Evolutionary conservation across 768 basidiomycete genomes (phyloP), one percentile per base, ranked within the genome.

Genomic region (Rhodotorula paludigena): DNA sequence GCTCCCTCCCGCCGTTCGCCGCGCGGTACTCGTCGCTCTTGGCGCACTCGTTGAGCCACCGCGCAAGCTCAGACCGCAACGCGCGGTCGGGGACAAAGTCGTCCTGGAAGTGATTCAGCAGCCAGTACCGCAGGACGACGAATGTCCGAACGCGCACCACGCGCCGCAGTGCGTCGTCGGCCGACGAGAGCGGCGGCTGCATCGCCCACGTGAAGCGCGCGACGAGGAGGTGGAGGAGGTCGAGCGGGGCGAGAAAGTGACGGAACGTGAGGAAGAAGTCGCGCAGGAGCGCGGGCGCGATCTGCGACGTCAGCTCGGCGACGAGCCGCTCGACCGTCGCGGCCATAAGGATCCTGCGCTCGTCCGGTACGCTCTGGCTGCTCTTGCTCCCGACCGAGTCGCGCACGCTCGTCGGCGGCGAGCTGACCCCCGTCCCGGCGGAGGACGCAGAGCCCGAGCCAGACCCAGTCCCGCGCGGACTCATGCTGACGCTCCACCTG

Each of bases 301-400:
- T 81, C 73, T 89, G 86, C 73, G 87, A 88, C 38, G 92, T 93
- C 56, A 94, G 80, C 75, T 94, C 90, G 1, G 89, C 90, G 61
- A 96, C 87, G 89, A 90, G 91, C 1, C 92, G 86, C 77, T 93
- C 92, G 74, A 93, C 90, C 6, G 90, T 92, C 8, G 91, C 91
- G 0, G 90, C 92, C 21, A 93, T 80, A n/a, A 94, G 81, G 47
- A 72, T 42, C n/a, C n/a, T n/a, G 1, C 57, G 57, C 44, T 56
- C 18, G n/a, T 15, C 57, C 7, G 21, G 25, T 21, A 6, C 28
- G 23, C 11, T 5, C 9, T 12, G 7, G 35, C n/a, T 10, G 42
- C 12, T 0, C 32, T 14, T 32, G 71, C 68, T 33, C 45, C n/a
- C 53, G 57, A 72, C 52, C 38, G 63, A 64, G 32, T 72, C 57